Evolutionary conservation across 1,284 basidiomycete genomes (phyloP).

Genomic region (Sporisorium graminicola): DNA sequence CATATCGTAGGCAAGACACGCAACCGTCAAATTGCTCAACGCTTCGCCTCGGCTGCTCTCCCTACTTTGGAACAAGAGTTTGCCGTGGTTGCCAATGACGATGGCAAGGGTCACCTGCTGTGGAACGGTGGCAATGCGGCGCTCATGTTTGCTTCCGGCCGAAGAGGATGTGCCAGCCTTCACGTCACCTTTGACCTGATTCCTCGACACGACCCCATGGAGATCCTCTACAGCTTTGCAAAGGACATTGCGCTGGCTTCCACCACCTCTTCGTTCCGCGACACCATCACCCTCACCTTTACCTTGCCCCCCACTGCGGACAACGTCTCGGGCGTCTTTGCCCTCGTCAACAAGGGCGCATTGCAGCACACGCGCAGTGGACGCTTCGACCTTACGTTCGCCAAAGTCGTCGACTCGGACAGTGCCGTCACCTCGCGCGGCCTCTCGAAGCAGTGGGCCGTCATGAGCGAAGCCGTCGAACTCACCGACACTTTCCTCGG

Average conservation of each 20-base stretch:
- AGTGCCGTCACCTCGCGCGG: conserved; percentile 51
- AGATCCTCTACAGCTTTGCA: conserved; percentile 40
- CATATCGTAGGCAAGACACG: conserved; percentile 54
- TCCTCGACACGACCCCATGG: conserved; percentile 62
- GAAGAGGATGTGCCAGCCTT: conserved; percentile 58
- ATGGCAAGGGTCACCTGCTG: conserved; percentile 40
- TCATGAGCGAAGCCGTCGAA: conserved; percentile 63
- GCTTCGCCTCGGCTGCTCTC: conserved; percentile 42
- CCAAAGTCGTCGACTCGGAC: conserved; percentile 59
- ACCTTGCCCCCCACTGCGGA: conserved; percentile 50
- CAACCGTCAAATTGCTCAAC: conserved; percentile 50
- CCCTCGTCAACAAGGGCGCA: conserved; percentile 61
- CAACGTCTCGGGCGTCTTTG: conserved; percentile 62
- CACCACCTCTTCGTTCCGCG: conserved; percentile 43
- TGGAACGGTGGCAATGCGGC: conserved; percentile 67
- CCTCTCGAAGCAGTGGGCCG: conserved; percentile 58
- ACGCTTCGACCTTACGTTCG: conserved; percentile 65
- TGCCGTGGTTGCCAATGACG: conserved; percentile 53
- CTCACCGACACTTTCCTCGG: conserved; percentile 65
- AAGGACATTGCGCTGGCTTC: conserved; percentile 54
- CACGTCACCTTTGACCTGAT: conserved; percentile 57
- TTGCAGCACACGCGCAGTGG: conserved; percentile 53
- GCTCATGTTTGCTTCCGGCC: conserved; percentile 64
- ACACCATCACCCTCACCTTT: conserved; percentile 60
- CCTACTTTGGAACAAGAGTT: conserved; percentile 57